Conservation (phyloP, 495 filamentous ascomycete species). For the Niebla homalea region DNA sequence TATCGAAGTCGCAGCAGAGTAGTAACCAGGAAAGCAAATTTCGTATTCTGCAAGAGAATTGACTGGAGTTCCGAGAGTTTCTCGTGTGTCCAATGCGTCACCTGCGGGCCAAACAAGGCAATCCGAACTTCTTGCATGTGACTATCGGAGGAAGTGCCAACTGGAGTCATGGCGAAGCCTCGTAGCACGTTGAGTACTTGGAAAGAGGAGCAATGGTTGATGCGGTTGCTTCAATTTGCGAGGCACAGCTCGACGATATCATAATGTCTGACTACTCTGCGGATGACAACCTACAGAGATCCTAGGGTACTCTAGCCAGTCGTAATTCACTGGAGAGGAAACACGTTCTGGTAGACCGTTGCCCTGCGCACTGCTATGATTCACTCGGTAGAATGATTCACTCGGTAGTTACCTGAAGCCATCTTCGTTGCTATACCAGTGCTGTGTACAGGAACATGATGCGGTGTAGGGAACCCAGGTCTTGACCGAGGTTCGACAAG, state of each 20-base stretch:
- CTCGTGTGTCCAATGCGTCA: not conserved
- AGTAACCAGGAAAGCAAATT: not conserved
- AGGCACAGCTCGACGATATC: not conserved
- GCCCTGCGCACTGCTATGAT: no score
- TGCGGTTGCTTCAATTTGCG: not conserved
- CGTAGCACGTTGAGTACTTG: not conserved
- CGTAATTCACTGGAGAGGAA: no score
- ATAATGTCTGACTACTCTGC: no score
- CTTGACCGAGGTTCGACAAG: not conserved
- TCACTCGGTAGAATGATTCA: conserved; percentile 1
- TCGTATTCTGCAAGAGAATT: not conserved
- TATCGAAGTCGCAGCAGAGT: not conserved
- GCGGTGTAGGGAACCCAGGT: not conserved
- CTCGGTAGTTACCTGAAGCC: not conserved
- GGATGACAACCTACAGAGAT: no score
- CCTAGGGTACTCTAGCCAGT: no score
- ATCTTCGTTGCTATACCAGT: no score
- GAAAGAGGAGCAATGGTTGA: not conserved
- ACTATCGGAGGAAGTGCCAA: not conserved
- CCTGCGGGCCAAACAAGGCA: conserved; percentile 1
- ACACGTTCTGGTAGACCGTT: no score
- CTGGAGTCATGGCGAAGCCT: not conserved
- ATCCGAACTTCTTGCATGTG: not conserved
- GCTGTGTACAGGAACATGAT: no score
- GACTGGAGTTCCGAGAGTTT: not conserved